Evolutionary conservation across 2,329 filamentous ascomycete species (phyloP), one percentile per base, ranked within the genome.

Genomic region (Cladophialophora exuberans): DNA sequence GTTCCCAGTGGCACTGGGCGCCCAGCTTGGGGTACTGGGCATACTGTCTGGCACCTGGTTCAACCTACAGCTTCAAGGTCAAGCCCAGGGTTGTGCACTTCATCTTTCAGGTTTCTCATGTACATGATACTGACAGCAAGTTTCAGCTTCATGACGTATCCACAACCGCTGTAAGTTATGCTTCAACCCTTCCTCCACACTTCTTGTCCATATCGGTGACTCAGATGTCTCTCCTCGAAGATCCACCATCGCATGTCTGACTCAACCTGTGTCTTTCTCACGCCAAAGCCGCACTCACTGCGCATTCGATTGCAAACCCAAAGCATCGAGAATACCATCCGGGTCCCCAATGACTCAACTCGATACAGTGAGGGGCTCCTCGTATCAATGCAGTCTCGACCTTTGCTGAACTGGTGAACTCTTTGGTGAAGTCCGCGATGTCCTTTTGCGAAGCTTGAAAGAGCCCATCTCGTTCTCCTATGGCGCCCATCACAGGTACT

Each of bases 271-370:
- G 18, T 6, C 38, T 39, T 28, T 9, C 28, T 36, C 22, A 48
- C n/a, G 45, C 45, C 13, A 49, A 7, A 2, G 33, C 33, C n/a
- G 23, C 45, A 15, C 46, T 49, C 7, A 35, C 39, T 7, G 28
- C 31, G 46, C 50, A 51, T 11, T 43, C 47, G 15, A 43, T 51
- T 6, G 47, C 47, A 11, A 51, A 51, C 17, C 47, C 47, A 43
- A 51, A 43, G 20, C 36, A 51, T 43, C 47, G 30, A 25, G 25
- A 42, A 11, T 39, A 36, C 47, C 47, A 43, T 18, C 35, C 36
- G 25, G 47, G 36, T 13, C 47, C 28, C 36, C 47, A 51, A 31
- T 50, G 17, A 43, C 36, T 51, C 47, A 51, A 22, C 15, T 51
- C 36, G 3, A 51, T 10, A 13, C 47, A 51, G 25, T 51, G 47